phyloP scores from a whole-genome alignment of 768 basidiomycete genomes.

The Auriscalpium vulgare region DNA sequence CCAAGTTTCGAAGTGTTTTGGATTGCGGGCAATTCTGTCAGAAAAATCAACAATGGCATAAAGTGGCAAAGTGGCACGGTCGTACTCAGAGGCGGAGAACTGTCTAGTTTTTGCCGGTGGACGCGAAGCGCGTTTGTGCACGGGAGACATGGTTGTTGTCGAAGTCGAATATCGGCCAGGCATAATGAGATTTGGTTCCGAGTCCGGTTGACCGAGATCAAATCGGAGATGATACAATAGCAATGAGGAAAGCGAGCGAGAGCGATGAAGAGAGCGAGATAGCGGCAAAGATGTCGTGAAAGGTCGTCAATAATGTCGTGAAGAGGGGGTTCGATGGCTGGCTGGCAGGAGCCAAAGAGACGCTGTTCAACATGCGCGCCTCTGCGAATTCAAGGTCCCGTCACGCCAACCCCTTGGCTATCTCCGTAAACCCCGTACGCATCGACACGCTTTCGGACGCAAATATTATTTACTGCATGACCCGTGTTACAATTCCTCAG shows the following conservation, averaged over 20 bases:
- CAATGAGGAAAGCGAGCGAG: not conserved
- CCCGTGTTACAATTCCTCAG: conserved; percentile 16
- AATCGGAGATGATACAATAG: not conserved
- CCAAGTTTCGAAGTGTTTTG: conserved; percentile 45
- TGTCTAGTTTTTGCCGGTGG: not conserved
- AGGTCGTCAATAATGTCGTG: not conserved
- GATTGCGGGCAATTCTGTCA: conserved; percentile 40
- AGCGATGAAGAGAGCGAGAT: not conserved
- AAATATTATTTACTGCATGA: too few species aligned
- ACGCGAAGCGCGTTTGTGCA: not conserved
- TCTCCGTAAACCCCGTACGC: too few species aligned
- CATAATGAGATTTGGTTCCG: conserved; percentile 3
- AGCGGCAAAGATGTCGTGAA: not conserved
- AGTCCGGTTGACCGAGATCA: not conserved
- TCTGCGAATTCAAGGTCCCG: too few species aligned
- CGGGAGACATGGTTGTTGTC: not conserved
- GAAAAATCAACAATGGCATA: not conserved
- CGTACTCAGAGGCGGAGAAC: conserved; percentile 9
- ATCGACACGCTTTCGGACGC: too few species aligned
- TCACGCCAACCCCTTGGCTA: too few species aligned
- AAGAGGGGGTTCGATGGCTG: not conserved
- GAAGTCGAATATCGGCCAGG: conserved; percentile 5
- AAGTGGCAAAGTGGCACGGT: not conserved
- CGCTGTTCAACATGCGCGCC: too few species aligned
- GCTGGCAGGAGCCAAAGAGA: too few species aligned